Evolutionary conservation across 2,329 filamentous ascomycete genomes (phyloP), one percentile per base, ranked within the genome.

Genomic region (Madurella fahalii): DNA sequence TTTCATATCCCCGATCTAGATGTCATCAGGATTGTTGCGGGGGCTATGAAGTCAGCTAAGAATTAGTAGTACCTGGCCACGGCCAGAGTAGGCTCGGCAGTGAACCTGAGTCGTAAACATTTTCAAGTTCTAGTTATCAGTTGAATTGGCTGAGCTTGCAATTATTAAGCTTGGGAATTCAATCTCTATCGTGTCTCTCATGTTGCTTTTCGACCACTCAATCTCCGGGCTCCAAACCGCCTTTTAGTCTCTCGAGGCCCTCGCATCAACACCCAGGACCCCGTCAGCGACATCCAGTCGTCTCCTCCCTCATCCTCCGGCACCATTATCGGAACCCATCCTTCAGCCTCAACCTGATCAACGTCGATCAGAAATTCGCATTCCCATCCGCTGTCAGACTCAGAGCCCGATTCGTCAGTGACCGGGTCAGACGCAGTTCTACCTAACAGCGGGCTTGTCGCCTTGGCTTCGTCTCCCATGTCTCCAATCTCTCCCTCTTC

Each of bases 261-360:
- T 9, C 52, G 30, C 43, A 58, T 44, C 47, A 43, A n/a, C n/a
- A 56, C 47, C 53, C 50, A 54, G 2, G 57, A 58, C 5, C 57
- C 57, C n/a, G 43, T 51, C 13, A 58, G 41, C 20, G 57, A 58
- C 45, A 56, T 50, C 57, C 53, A 56, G 15, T 54, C 53, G 16
- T 58, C 47, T 3, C 50, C 46, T 2, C 49, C 37, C 1, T 52
- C 43, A 9, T 58, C 47, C 37, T 54, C 53, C 9, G 49, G 42
- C 34, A 58, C 48, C 53, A 53, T 58, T 2, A 58, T 49, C 20
- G 56, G 56, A 18, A 58, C 48, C 57, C 57, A 58, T 7, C 50
- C 53, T 12, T 50, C 40, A 1, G 48, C 47, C 42, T 49, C 47
- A 7, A 54, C 51, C 7, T 45, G 43, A 9, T 45, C 42, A 20